Conservation (phyloP, 768 basidiomycete genomes). For the Mrakia gelida region DNA sequence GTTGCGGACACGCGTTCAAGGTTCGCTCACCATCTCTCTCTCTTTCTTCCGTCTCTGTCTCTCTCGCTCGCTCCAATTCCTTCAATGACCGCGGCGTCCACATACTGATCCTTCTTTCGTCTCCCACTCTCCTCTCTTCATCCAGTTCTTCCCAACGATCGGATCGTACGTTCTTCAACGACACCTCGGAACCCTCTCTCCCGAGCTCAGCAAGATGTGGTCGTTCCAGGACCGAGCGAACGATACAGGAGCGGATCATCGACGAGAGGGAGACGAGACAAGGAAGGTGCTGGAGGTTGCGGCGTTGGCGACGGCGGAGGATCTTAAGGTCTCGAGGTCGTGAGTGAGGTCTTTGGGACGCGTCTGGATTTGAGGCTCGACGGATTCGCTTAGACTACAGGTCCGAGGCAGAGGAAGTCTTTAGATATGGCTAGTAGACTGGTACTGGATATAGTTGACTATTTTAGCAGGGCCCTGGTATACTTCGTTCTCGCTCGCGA, state of each 20-base stretch:
- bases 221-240: slow-evolving; percentile 45
- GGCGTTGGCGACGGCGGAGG: slow-evolving; percentile 3
- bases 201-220: slow-evolving; percentile 58
- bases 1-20: slow-evolving; percentile 77
- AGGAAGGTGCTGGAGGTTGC: slow-evolving; percentile 9
- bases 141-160: slow-evolving; percentile 81
- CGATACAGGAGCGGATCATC: slow-evolving; percentile 21
- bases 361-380: too few relatives aligned
- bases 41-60: too few relatives aligned
- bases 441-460: too few relatives aligned
- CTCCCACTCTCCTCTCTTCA: slow-evolving; percentile 20
- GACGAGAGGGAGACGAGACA: background rate
- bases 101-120: too few relatives aligned
- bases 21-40: slow-evolving; percentile 43
- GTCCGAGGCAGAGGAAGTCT: too few relatives aligned
- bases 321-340: slow-evolving; percentile 6
- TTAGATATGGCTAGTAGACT: too few relatives aligned
- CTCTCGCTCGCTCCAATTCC: too few relatives aligned
- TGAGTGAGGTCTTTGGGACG: background rate
- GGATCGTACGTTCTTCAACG: slow-evolving; percentile 71
- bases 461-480: too few relatives aligned
- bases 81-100: background rate
- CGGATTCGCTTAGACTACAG: too few relatives aligned
- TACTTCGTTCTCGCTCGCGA: too few relatives aligned
- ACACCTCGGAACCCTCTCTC: slow-evolving; percentile 60